These are phyloP conservation scores for Leishmania tarentolae DNA, from an alignment of 208 protist genomes.

Conservation along the genomic window DNA sequence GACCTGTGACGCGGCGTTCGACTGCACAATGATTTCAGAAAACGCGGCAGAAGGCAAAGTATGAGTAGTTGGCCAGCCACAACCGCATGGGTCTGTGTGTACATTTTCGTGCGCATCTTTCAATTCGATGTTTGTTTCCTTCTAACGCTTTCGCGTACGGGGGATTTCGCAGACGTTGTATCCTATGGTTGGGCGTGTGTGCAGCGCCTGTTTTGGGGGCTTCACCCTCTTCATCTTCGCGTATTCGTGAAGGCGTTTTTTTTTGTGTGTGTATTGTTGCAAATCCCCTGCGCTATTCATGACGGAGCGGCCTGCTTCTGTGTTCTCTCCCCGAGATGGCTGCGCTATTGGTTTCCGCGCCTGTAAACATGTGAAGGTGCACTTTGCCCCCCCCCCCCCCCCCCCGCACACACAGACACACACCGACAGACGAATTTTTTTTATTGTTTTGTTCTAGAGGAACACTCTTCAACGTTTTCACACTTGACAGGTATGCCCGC, in stretches of 20 bases:
- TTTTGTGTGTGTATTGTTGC: not conserved
- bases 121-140: not conserved
- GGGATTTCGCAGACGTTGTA: no score
- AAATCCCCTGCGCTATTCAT: no score
- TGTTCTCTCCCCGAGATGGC: not conserved
- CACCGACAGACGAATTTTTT: no score
- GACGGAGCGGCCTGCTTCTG: not conserved
- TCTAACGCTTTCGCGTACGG: not conserved
- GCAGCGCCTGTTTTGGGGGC: not conserved
- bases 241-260: no score
- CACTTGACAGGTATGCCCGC: not conserved
- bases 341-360: not conserved
- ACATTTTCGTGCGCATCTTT: not conserved
- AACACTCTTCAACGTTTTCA: not conserved
- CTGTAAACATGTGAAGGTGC: not conserved
- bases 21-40: not conserved
- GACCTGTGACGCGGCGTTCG: not conserved
- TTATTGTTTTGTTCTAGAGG: no score
- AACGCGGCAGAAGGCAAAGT: not conserved
- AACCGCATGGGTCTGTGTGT: not conserved
- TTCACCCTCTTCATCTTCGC: not conserved
- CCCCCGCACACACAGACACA: no score
- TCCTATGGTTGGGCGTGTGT: not conserved
- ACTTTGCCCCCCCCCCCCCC: no score
- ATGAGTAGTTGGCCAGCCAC: not conserved